A percentile compares a stretch with the other conserved stretches of the same genome.
phyloP scores from a whole-genome alignment of 768 basidiomycete species.

The Boletus rex-veris region DNA sequence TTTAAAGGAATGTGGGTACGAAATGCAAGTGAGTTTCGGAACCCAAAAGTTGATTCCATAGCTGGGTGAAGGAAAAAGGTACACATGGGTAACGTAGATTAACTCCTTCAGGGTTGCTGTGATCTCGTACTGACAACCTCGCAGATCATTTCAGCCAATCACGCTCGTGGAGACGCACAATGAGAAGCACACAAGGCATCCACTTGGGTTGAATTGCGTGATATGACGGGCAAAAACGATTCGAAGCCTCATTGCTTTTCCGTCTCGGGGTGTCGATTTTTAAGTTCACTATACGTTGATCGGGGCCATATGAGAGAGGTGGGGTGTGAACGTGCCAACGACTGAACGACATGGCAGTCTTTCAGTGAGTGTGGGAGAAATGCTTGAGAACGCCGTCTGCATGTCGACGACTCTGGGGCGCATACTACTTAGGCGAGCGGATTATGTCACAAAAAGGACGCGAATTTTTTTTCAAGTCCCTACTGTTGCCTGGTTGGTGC shows the following conservation, averaged over 20 bases:
- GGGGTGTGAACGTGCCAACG: slow-evolving; percentile 31
- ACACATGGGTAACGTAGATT: slow-evolving; percentile 22
- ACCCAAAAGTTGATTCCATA: not conserved
- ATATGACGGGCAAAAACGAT: not conserved
- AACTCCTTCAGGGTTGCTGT: slow-evolving; percentile 33
- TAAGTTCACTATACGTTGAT: slow-evolving; percentile 26
- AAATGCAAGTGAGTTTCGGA: not conserved
- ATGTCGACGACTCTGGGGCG: slow-evolving; percentile 20
- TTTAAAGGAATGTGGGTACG: not conserved
- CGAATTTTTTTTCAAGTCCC: not conserved
- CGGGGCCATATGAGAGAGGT: slow-evolving; percentile 21
- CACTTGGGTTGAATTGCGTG: not conserved
- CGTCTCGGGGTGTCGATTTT: not conserved
- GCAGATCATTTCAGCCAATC: slow-evolving; percentile 17
- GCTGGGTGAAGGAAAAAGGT: slow-evolving; percentile 3
- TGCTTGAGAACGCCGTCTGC: slow-evolving; percentile 22
- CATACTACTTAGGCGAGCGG: slow-evolving; percentile 6
- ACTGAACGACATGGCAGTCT: slow-evolving; percentile 8
- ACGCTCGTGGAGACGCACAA: slow-evolving; percentile 7
- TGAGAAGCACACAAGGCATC: slow-evolving; percentile 11
- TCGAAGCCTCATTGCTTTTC: slow-evolving; percentile 2
- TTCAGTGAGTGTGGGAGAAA: slow-evolving; percentile 26
- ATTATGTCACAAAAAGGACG: slow-evolving; percentile 25
- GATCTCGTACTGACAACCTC: slow-evolving; percentile 18
- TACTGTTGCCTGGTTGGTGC: too few species aligned